These are phyloP conservation scores for Dendryphion nanum DNA, from an alignment of 2,329 filamentous ascomycete genomes.

Conservation along the genomic window DNA sequence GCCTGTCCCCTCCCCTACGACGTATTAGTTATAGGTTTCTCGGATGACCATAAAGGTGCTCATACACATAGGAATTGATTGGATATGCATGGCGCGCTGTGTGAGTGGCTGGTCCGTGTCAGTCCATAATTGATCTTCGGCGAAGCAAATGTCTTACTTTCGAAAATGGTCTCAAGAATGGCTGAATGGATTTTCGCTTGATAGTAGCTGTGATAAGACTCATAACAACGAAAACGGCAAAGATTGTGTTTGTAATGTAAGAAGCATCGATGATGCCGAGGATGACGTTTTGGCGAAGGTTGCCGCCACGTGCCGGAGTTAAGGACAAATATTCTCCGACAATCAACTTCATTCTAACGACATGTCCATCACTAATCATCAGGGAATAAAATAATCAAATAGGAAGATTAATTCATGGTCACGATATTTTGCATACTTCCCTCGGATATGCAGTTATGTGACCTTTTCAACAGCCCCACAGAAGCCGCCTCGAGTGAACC, in stretches of 20 bases:
- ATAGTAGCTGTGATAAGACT: slow-evolving; percentile 28
- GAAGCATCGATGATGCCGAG: slow-evolving; percentile 1
- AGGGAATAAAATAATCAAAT: too few species aligned
- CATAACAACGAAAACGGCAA: slow-evolving; percentile 29
- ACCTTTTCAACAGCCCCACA: too few species aligned
- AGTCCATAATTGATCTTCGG: slow-evolving; percentile 7
- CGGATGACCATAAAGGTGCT: slow-evolving; percentile 15
- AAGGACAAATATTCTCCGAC: too few species aligned
- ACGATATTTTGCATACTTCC: too few species aligned
- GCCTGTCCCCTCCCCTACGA: slow-evolving; percentile 68
- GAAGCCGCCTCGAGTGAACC: too few species aligned
- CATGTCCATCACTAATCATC: too few species aligned
- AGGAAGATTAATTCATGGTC: too few species aligned
- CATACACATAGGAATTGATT: slow-evolving; percentile 85
- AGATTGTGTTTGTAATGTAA: not conserved
- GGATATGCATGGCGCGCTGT: slow-evolving; percentile 72
- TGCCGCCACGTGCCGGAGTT: too few species aligned
- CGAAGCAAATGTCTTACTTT: slow-evolving; percentile 11
- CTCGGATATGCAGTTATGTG: too few species aligned
- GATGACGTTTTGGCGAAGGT: slow-evolving; percentile 1
- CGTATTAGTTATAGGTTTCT: slow-evolving; percentile 2
- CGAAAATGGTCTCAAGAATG: slow-evolving; percentile 17
- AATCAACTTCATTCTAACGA: too few species aligned
- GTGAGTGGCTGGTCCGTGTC: slow-evolving; percentile 25
- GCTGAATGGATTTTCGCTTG: slow-evolving; percentile 21